Conservation (phyloP, 2,329 filamentous ascomycete species). For the Trichoderma lentiforme region DNA sequence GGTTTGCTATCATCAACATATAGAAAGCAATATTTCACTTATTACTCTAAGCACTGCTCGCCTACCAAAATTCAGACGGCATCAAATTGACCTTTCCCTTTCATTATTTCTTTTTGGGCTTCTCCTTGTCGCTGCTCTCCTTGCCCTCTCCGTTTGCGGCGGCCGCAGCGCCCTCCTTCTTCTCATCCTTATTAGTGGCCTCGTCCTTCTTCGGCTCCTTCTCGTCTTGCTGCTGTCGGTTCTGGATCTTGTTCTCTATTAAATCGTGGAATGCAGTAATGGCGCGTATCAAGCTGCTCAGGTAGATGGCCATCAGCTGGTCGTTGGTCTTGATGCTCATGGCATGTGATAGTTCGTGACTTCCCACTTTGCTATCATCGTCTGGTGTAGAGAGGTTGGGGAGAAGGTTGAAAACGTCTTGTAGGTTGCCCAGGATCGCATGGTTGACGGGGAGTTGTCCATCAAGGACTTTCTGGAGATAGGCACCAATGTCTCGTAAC, state of each 20-base stretch:
- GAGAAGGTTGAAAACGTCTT: conserved; percentile 97
- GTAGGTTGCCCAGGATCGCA: conserved; percentile 94
- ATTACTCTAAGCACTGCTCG: background rate
- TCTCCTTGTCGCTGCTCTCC: conserved; percentile 51
- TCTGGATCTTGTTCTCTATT: conserved; percentile 99
- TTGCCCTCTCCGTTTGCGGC: conserved; percentile 46
- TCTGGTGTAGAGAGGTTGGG: conserved; percentile 90
- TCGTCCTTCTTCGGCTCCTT: conserved; percentile 84
- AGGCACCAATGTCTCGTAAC: conserved; percentile 90
- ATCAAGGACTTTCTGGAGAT: conserved; percentile 93
- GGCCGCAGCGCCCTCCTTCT: conserved; percentile 48
- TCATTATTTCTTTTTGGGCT: conserved; percentile 49
- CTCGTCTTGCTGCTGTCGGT: conserved; percentile 94
- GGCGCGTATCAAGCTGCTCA: conserved; percentile 92
- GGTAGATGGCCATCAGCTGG: conserved; percentile 96
- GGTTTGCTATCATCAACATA: conserved; percentile 10
- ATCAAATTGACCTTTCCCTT: background rate
- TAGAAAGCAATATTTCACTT: background rate
- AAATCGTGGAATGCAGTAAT: conserved; percentile 99
- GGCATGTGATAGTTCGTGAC: conserved; percentile 85
- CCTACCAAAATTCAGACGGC: background rate
- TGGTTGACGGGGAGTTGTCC: conserved; percentile 94
- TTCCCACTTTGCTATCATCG: conserved; percentile 59
- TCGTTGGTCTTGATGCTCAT: conserved; percentile 99
- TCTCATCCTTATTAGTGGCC: conserved; percentile 55